These are phyloP conservation scores for Takakia lepidozioides DNA, from an alignment of 225 moss, liverwort and hornwort species.

Conservation along the genomic window DNA sequence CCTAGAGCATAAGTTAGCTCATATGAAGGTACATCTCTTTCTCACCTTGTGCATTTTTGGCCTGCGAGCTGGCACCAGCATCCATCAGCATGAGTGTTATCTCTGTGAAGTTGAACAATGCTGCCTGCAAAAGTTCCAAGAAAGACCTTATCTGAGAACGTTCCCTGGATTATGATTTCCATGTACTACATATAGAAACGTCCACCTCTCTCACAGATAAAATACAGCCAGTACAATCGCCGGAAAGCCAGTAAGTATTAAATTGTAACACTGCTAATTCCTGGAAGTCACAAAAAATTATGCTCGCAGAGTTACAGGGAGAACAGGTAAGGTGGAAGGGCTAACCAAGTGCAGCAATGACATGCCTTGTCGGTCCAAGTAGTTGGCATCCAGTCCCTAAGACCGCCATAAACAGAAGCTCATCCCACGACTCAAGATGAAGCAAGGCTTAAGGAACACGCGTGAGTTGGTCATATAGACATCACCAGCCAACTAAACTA, in stretches of 20 bases:
- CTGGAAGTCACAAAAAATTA: too few species aligned
- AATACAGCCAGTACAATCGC: too few species aligned
- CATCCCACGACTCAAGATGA: too few species aligned
- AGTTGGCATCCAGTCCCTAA: slow-evolving; percentile 88
- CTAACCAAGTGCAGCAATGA: slow-evolving; percentile 91
- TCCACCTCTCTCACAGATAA: too few species aligned
- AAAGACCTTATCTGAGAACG: too few species aligned
- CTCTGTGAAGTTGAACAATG: slow-evolving; percentile 98
- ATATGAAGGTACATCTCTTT: neutral
- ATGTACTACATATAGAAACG: neutral
- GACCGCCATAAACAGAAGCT: too few species aligned
- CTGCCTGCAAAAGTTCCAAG: slow-evolving; percentile 51
- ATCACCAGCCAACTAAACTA: too few species aligned
- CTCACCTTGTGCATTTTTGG: slow-evolving; percentile 93
- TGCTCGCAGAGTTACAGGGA: neutral
- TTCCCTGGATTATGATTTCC: neutral
- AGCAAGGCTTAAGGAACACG: too few species aligned
- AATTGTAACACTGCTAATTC: too few species aligned
- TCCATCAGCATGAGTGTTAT: slow-evolving; percentile 90
- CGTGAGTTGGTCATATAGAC: too few species aligned
- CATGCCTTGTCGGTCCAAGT: slow-evolving; percentile 93
- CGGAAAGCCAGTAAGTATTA: neutral
- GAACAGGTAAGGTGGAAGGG: neutral
- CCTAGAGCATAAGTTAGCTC: neutral
- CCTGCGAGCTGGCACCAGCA: slow-evolving; percentile 73